These are phyloP conservation scores for Passiflora organensis DNA, from an alignment of 345 rosid genomes.

Conservation along the genomic window DNA sequence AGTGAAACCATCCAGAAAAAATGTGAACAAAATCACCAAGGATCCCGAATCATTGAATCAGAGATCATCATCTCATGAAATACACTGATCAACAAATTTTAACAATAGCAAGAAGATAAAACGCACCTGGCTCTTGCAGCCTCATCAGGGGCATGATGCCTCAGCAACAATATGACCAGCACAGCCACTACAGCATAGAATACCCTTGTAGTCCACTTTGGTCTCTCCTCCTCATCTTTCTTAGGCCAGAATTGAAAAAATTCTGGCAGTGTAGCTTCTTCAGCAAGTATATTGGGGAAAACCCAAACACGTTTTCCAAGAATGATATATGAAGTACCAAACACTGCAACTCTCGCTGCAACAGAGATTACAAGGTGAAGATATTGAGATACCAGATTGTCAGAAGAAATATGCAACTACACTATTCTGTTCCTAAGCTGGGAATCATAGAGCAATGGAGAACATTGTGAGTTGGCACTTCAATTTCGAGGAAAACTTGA, in stretches of 20 bases:
- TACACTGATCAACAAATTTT: no score
- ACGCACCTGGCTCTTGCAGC: constrained; percentile 97
- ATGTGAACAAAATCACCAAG: no score
- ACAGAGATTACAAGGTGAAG: no score
- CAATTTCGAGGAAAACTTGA: no score
- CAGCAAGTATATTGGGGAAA: constrained; percentile 98
- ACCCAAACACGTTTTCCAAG: constrained; percentile 94
- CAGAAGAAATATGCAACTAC: no score
- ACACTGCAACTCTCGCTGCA: constrained; percentile 81
- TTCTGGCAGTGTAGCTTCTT: constrained; percentile 95
- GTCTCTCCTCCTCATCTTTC: constrained; percentile 94
- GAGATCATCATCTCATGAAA: no score
- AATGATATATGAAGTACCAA: constrained; percentile 65
- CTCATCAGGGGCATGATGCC: constrained; percentile 99
- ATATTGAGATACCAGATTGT: no score
- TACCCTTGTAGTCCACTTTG: constrained; percentile 94
- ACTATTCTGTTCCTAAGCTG: no score
- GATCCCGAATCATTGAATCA: no score
- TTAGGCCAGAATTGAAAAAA: constrained; percentile 96
- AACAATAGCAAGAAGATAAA: constrained; percentile 3
- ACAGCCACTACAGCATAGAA: constrained; percentile 74
- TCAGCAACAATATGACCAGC: constrained; percentile 70
- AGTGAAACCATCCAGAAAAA: no score
- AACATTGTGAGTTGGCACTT: no score
- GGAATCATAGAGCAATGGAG: no score